Evolutionary conservation across 768 basidiomycete species (phyloP).

Genomic region (Baorangia bicolor): DNA sequence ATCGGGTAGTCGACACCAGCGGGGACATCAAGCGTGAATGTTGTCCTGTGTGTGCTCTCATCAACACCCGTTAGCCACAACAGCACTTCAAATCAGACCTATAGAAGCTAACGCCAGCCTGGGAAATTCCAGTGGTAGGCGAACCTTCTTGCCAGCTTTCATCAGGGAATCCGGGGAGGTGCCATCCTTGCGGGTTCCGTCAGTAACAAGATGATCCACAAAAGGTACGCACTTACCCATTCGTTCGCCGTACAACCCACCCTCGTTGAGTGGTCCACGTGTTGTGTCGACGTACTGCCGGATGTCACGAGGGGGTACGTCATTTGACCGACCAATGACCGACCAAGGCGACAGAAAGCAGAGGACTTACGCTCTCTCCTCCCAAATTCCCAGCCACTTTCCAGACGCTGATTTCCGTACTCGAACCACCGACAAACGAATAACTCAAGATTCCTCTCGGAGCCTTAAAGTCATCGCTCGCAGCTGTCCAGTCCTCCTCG

Average conservation of each 20-base stretch:
- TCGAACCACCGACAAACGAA: constrained; percentile 41
- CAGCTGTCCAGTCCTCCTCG: constrained; percentile 44
- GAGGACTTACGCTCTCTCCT: constrained; percentile 40
- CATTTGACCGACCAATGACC: background rate
- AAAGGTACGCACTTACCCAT: constrained; percentile 29
- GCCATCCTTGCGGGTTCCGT: constrained; percentile 40
- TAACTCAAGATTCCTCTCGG: constrained; percentile 51
- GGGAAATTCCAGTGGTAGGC: constrained; percentile 41
- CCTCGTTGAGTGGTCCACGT: constrained; percentile 60
- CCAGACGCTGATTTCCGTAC: constrained; percentile 42
- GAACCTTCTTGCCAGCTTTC: constrained; percentile 41
- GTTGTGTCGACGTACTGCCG: constrained; percentile 45
- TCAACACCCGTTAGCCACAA: background rate
- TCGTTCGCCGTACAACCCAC: constrained; percentile 56
- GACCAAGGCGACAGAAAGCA: background rate
- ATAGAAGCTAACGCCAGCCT: constrained; percentile 49
- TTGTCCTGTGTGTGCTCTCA: constrained; percentile 14
- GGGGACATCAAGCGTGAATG: constrained; percentile 45
- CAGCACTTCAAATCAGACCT: constrained; percentile 28
- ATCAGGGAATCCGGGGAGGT: constrained; percentile 56
- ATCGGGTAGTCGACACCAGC: constrained; percentile 49
- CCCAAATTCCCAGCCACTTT: constrained; percentile 52
- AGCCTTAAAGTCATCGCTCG: constrained; percentile 45
- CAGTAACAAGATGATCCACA: background rate
- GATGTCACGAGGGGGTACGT: background rate